These are phyloP conservation scores for slime mould (Dictyostelium discoideum) DNA, from an alignment of 78 protist species.

Conservation along the genomic window DNA sequence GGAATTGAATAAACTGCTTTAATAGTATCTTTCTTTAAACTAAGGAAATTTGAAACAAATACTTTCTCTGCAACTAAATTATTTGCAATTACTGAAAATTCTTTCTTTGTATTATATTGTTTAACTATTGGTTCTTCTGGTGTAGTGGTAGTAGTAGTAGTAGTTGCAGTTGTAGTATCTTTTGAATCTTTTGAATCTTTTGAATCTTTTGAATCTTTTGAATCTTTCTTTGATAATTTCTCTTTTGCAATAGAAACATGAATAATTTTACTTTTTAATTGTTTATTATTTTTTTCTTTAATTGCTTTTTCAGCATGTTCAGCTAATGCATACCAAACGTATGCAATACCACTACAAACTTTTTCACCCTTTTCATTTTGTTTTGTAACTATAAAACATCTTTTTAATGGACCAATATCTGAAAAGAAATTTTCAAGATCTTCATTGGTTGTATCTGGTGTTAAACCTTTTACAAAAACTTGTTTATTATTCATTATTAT, in stretches of 20 bases:
- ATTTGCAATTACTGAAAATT: constrained; percentile 17
- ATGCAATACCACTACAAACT: constrained; percentile 42
- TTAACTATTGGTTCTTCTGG: background rate
- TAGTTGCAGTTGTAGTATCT: background rate
- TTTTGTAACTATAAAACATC: constrained; percentile 48
- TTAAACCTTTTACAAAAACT: constrained; percentile 37
- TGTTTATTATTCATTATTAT: constrained; percentile 18
- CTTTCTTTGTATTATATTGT: background rate
- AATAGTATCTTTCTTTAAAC: background rate
- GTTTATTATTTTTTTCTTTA: constrained; percentile 13
- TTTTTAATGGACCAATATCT: constrained; percentile 54
- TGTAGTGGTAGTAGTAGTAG: background rate
- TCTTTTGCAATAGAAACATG: constrained; percentile 29
- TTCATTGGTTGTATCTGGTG: constrained; percentile 39
- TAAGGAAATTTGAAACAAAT: background rate
- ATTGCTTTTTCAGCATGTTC: constrained; percentile 61
- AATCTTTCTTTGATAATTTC: background rate
- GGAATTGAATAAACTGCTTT: constrained; percentile 21
- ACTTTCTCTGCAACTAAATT: constrained; percentile 13
- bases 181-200: background rate
- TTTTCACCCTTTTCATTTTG: constrained; percentile 4
- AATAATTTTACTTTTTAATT: constrained; percentile 11
- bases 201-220: background rate
- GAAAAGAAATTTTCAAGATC: constrained; percentile 54
- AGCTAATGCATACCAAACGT: constrained; percentile 46